Evolutionary conservation across 306 rosid genomes (phyloP), one percentile per base, ranked within the genome.

Genomic region (Glycine tomentella): DNA sequence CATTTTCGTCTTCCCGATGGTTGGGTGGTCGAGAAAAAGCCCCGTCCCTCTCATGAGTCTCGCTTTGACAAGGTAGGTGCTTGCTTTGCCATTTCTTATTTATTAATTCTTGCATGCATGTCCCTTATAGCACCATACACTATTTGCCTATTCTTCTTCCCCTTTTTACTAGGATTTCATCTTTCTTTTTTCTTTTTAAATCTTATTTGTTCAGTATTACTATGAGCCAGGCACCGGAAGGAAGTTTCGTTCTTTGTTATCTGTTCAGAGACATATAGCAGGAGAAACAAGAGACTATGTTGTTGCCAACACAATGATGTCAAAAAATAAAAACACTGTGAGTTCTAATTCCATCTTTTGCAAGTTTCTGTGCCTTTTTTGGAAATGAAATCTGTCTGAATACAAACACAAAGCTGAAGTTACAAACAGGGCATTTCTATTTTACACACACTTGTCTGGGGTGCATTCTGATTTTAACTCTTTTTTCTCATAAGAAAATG

Each of bases 201-300:
- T 3, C 40, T 36, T 36, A 36, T 36, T 36, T 42, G 46, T 38
- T 4, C 44, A 92, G 94, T 89, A 75, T 71, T 92, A 89, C 83
- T 58, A 77, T 81, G 94, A 90, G 70, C 91, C 90, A 14, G 64
- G 33, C 14, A 89, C 90, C 3, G 82, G 92, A 53, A 74, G 17
- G 80, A 34, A 15, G 80, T 92, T 92, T 71, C 94, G 90, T 61
- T 92, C 97, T 7, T 76, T 92, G 79, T 1, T 64, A 55, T 75
- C 90, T 57, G 94, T 89, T 67, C 55, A 84, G 86, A 85, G 86
- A 84, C 72, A 92, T 80, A 84, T 92, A 34, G 66, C 50, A 38
- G 77, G 63, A 16, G 86, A 77, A 44, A 46, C 55, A 6, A 34
- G 44, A 62, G 77, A 76, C 11, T 12, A 6, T 14, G 31, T 17